A percentile compares a stretch with the other conserved stretches of the same genome.
Conservation (phyloP, 2,329 filamentous ascomycete species). For the Claviceps digitariae region DNA sequence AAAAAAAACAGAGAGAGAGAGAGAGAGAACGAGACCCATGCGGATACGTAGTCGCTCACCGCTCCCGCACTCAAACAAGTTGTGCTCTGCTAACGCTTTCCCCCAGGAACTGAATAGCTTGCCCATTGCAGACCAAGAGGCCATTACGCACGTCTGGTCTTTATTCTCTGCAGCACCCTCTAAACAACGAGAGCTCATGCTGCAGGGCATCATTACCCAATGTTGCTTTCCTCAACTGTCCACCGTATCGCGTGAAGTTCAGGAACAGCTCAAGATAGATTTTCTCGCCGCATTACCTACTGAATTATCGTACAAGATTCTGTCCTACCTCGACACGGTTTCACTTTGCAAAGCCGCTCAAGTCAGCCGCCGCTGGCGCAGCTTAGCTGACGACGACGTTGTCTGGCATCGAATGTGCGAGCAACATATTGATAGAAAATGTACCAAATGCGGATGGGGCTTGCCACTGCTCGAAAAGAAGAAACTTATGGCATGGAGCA, state of each 20-base stretch:
- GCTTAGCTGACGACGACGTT: constrained; percentile 88
- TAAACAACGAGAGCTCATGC: constrained; percentile 90
- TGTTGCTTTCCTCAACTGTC: constrained; percentile 97
- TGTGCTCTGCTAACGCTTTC: constrained; percentile 1
- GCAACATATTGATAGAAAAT: constrained; percentile 89
- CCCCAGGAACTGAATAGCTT: constrained; percentile 65
- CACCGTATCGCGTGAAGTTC: constrained; percentile 77
- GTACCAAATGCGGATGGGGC: constrained; percentile 91
- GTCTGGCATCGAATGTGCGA: constrained; percentile 98
- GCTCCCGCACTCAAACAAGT: neutral
- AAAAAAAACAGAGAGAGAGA: no score
- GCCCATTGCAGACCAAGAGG: constrained; percentile 76
- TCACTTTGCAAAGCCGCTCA: constrained; percentile 93
- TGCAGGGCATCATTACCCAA: constrained; percentile 89
- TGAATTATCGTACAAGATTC: constrained; percentile 85
- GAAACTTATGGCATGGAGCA: constrained; percentile 72
- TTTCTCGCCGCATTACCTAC: constrained; percentile 79
- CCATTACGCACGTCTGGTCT: constrained; percentile 95
- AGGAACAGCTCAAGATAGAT: constrained; percentile 94
- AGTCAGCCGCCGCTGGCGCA: constrained; percentile 78
- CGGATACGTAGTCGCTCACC: neutral
- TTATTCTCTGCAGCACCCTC: constrained; percentile 90
- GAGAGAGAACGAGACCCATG: no score
- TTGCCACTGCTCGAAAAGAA: constrained; percentile 82
- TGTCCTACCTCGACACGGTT: constrained; percentile 83